These are phyloP conservation scores for Ruellia speciosa DNA, from an alignment of 305 asterid species.

Conservation along the genomic window DNA sequence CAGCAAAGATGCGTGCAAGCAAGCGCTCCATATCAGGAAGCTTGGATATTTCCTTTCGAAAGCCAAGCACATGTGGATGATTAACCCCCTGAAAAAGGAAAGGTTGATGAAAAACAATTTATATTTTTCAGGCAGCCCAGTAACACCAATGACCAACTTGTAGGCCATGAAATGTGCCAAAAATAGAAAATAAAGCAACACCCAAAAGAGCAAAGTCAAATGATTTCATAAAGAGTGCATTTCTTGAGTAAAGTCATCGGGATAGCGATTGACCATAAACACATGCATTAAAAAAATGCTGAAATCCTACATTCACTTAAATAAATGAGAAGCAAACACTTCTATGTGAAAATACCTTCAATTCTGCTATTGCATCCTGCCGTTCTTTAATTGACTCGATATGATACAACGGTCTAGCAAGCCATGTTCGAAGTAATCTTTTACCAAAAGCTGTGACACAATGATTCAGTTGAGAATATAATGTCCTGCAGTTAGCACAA, in stretches of 20 bases:
- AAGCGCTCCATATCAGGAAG: constrained; percentile 95
- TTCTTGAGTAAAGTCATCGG: no score
- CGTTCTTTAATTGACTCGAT: constrained; percentile 71
- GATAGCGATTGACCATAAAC: background rate
- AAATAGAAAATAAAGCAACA: background rate
- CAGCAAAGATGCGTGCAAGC: constrained; percentile 79
- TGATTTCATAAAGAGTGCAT: background rate
- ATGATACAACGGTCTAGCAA: constrained; percentile 85
- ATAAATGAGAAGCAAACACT: background rate
- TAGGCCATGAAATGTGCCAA: background rate
- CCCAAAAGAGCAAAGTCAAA: background rate
- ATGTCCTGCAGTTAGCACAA: constrained; percentile 49
- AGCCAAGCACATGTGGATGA: constrained; percentile 56
- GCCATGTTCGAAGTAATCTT: constrained; percentile 80
- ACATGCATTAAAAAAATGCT: constrained; percentile 1
- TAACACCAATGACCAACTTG: background rate
- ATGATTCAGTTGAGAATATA: constrained; percentile 79
- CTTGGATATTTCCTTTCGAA: constrained; percentile 73
- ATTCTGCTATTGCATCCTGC: constrained; percentile 84
- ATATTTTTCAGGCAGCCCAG: constrained; percentile 1
- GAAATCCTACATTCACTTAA: background rate
- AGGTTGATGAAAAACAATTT: constrained; percentile 13
- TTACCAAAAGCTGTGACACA: constrained; percentile 89
- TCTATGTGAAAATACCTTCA: constrained; percentile 40
- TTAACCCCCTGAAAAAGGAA: constrained; percentile 50